Conservation (phyloP, 2,329 filamentous ascomycete genomes). For the Trichoderma breve region DNA sequence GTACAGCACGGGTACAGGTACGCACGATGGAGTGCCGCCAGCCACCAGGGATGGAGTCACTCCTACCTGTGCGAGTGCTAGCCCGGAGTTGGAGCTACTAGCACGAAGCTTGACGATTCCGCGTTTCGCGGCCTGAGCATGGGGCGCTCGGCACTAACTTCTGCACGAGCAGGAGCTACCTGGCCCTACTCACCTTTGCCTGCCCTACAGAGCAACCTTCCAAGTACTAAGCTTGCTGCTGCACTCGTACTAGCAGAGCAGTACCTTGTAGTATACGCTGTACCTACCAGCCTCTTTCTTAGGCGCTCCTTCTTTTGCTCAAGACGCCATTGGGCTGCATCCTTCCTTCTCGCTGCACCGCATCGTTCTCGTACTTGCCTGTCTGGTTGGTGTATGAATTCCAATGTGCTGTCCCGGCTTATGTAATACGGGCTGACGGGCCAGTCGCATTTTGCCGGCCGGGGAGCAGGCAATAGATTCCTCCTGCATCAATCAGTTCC, state of each 20-base stretch:
- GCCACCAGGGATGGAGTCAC: neutral
- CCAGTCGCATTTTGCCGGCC: neutral
- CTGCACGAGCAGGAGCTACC: slow-evolving; percentile 7
- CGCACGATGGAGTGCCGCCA: neutral
- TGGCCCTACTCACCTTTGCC: neutral
- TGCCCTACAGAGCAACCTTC: neutral
- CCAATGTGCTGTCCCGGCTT: neutral
- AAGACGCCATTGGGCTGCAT: neutral
- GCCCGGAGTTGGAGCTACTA: neutral
- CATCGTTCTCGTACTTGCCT: neutral
- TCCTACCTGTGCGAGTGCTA: neutral
- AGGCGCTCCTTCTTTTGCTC: neutral
- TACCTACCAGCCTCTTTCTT: neutral
- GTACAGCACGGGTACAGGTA: neutral
- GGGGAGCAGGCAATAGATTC: neutral
- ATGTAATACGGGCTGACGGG: slow-evolving; percentile 9
- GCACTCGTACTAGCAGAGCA: too few species aligned
- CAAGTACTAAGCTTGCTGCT: neutral
- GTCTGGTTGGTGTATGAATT: neutral
- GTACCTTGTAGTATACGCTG: neutral
- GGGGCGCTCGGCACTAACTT: slow-evolving; percentile 13
- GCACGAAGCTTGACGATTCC: slow-evolving; percentile 7
- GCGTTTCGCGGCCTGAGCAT: slow-evolving; percentile 7
- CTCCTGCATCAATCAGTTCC: neutral
- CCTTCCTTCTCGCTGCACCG: neutral